Evolutionary conservation across 1,139 yeast species (phyloP), one percentile per base, ranked within the genome.

Genomic region (Suhomyces anneliseae): DNA sequence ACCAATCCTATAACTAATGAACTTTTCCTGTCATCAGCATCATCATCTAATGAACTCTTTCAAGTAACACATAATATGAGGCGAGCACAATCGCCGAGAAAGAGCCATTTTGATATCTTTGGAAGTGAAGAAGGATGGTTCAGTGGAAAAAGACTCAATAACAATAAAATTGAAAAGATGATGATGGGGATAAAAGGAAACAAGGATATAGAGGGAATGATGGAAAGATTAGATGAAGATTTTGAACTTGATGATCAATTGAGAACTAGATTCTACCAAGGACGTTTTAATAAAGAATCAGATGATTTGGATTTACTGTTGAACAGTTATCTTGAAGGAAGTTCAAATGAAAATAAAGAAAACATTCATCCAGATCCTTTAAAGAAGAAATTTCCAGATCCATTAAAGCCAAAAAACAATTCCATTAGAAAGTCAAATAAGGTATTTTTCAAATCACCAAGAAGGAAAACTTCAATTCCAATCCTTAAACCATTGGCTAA

Each of bases 201-300:
- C 15, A 12, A 24, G 7, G 40, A 43, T 8, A 39, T 43, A 10
- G 36, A 43, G 51, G 48, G 48, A 42, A 52, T 39, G 51, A 46
- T 39, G 45, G 46, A 36, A 38, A 43, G 27, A 14, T 55, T 50
- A 39, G 48, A 49, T 47, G 42, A 48, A 10, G 57, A 61, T 33
- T 59, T 45, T 38, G 65, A 60, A 40, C 45, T 61, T 45, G 83
- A 78, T 57, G 77, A 70, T 53, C 78, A 73, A 54, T 66, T 75
- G 41, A 68, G 83, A 54, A 72, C 81, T 2, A 62, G 79, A 26
- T 70, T 73, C 37, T 70, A 67, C 55, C 69, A 67, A 50, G 76
- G 75, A 8, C 55, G 79, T 35, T 70, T 72, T 50, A 63, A 57
- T 38, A 57, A 53, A 56, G 34, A 60, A 14, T 29, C 46, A 11